A percentile compares a stretch with the other conserved stretches of the same genome.
Evolutionary conservation across 306 rosid genomes (phyloP).

Genomic region (Lithocarpus polystachyus): DNA sequence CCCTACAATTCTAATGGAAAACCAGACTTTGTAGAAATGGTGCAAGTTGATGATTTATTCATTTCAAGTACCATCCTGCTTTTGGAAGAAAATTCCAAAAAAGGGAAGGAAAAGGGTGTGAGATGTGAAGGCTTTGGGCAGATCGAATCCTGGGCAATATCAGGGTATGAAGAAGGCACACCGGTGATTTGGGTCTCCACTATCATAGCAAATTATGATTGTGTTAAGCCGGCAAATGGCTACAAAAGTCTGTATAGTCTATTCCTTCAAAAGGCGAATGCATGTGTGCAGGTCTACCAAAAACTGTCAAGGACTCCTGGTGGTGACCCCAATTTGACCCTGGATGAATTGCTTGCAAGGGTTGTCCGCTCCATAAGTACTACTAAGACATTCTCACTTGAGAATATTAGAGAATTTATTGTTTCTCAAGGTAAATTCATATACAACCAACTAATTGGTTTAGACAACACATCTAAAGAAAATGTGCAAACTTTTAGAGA

Average conservation of each 20-base stretch:
- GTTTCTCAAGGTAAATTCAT: conserved; percentile 76
- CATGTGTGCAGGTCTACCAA: conserved; percentile 69
- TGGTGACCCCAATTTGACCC: conserved; percentile 53
- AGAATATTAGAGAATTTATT: conserved; percentile 66
- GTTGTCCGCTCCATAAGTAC: conserved; percentile 65
- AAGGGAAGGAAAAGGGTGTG: conserved; percentile 59
- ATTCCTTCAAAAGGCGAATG: conserved; percentile 69
- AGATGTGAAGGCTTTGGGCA: conserved; percentile 83
- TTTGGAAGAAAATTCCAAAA: conserved; percentile 43
- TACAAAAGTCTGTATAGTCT: conserved; percentile 61
- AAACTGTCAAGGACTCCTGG: conserved; percentile 58
- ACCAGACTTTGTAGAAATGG: conserved; percentile 63
- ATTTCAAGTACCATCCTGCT: conserved; percentile 72
- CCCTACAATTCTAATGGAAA: conserved; percentile 62
- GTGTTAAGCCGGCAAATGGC: conserved; percentile 55
- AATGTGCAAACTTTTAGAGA: conserved; percentile 51
- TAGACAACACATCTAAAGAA: conserved; percentile 56
- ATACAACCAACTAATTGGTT: conserved; percentile 66
- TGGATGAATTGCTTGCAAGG: conserved; percentile 87
- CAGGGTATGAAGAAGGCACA: conserved; percentile 80
- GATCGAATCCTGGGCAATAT: conserved; percentile 75
- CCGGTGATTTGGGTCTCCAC: conserved; percentile 85
- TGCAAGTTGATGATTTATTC: conserved; percentile 60
- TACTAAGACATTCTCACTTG: conserved; percentile 54
- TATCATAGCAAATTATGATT: conserved; percentile 67